Conservation (phyloP, 768 basidiomycete species). For the Lactarius psammicola region DNA sequence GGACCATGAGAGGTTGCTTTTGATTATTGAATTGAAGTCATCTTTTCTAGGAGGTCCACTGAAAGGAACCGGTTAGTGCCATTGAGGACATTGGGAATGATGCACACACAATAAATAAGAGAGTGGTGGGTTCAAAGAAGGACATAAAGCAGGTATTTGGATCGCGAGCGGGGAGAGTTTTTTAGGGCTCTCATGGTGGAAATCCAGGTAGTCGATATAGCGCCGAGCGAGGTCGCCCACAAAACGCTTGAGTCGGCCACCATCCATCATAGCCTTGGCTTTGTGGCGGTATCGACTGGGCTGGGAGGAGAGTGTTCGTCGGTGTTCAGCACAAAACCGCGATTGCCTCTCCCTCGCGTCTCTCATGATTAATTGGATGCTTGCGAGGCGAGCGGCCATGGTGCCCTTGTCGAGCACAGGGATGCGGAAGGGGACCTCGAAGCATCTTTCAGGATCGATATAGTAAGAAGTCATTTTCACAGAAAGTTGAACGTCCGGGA, state of each 20-base stretch:
- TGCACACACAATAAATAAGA: slow-evolving; percentile 20
- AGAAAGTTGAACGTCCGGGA: background rate
- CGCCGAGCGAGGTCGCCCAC: slow-evolving; percentile 14
- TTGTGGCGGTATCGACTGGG: slow-evolving; percentile 18
- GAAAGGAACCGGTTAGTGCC: background rate
- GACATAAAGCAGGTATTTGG: slow-evolving; percentile 10
- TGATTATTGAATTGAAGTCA: slow-evolving; percentile 18
- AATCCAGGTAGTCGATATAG: slow-evolving; percentile 19
- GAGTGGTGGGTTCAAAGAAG: slow-evolving; percentile 7
- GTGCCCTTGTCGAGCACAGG: slow-evolving; percentile 15
- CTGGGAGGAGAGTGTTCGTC: slow-evolving; percentile 4
- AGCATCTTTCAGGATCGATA: slow-evolving; percentile 24
- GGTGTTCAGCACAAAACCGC: slow-evolving; percentile 11
- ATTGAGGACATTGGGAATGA: background rate
- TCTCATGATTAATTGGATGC: slow-evolving; percentile 15
- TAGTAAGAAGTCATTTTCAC: slow-evolving; percentile 18
- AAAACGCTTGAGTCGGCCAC: slow-evolving; percentile 11
- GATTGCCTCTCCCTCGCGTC: slow-evolving; percentile 24
- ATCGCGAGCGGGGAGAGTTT: slow-evolving; percentile 17
- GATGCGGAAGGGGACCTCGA: slow-evolving; percentile 21
- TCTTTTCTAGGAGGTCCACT: slow-evolving; percentile 18
- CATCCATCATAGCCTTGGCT: slow-evolving; percentile 12
- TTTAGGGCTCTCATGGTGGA: slow-evolving; percentile 13
- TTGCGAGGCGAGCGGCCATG: slow-evolving; percentile 20
- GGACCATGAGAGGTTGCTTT: slow-evolving; percentile 21